Percentiles rank a stretch among this genome's conserved stretches.
Evolutionary conservation across 176 grass and related monocot species (phyloP).

Genomic region (Thinopyrum elongatum): DNA sequence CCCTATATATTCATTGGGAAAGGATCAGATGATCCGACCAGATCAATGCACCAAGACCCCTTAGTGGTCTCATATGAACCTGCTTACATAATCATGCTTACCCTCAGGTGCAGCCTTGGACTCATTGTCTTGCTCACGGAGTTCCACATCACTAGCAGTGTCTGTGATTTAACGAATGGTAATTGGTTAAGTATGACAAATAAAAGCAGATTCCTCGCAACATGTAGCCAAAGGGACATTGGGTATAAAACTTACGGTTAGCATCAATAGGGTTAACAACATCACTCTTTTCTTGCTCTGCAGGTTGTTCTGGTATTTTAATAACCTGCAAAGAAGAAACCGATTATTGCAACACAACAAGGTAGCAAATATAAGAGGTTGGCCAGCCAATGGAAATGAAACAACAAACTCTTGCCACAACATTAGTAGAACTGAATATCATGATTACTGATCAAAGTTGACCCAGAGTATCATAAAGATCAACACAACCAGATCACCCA

Average conservation of each 20-base stretch:
- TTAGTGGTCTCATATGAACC: constrained; percentile 40
- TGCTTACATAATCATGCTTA: constrained; percentile 83
- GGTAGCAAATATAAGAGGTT: neutral
- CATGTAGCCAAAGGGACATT: neutral
- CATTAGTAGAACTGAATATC: neutral
- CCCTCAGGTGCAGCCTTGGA: constrained; percentile 68
- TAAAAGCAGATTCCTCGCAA: neutral
- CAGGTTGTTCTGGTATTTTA: constrained; percentile 39
- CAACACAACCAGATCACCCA: neutral
- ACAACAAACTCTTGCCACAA: neutral
- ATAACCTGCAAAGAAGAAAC: constrained; percentile 41
- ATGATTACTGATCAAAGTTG: neutral
- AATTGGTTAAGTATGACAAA: neutral
- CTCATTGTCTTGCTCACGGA: constrained; percentile 51
- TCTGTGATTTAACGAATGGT: constrained; percentile 41
- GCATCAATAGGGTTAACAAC: constrained; percentile 60
- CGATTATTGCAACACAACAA: constrained; percentile 19
- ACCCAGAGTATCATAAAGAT: neutral
- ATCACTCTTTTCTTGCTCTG: constrained; percentile 89
- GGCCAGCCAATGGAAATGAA: neutral
- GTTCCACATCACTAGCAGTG: constrained; percentile 36
- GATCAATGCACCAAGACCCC: constrained; percentile 40
- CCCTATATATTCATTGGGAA: constrained; percentile 72
- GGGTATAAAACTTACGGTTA: constrained; percentile 36
- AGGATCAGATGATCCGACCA: constrained; percentile 64